Conservation (phyloP, 192 early-diverging fungal genomes). For the Coemansia sp. region DNA sequence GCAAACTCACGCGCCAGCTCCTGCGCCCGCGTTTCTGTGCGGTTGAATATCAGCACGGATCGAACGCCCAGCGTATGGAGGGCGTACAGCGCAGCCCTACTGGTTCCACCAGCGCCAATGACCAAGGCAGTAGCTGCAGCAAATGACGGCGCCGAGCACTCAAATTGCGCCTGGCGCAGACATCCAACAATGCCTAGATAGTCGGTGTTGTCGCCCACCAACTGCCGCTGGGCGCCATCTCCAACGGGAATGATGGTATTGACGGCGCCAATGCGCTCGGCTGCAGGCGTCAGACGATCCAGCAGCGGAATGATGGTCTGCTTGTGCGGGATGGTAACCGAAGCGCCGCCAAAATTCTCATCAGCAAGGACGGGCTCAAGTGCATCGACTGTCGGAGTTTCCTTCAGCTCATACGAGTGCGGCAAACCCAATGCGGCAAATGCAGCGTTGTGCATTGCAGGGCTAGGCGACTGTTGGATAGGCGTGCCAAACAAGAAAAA, state of each 20-base stretch:
- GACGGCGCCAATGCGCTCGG: conserved; percentile 87
- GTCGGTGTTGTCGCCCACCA: conserved; percentile 95
- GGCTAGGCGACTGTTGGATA: conserved; percentile 87
- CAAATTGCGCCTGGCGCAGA: conserved; percentile 53
- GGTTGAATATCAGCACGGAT: conserved; percentile 83
- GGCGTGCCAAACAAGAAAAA: conserved; percentile 91
- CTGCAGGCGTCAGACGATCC: conserved; percentile 70
- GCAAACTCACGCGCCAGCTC: conserved; percentile 63
- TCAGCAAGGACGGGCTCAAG: conserved; percentile 52
- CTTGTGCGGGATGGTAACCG: conserved; percentile 96
- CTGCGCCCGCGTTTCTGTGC: conserved; percentile 73
- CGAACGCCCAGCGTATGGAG: conserved; percentile 67
- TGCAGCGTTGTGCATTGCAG: conserved; percentile 88
- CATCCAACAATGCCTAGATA: conserved; percentile 82
- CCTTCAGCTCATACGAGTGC: conserved; percentile 72
- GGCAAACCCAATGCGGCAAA: conserved; percentile 85
- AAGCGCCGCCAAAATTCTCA: conserved; percentile 84
- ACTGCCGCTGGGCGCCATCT: conserved; percentile 21
- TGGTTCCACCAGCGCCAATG: conserved; percentile 93
- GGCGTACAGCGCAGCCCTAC: conserved; percentile 86
- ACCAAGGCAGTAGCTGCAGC: conserved; percentile 65
- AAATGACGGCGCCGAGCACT: conserved; percentile 6
- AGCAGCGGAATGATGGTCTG: conserved; percentile 77
- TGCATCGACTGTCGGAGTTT: conserved; percentile 65
- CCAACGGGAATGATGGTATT: conserved; percentile 73